Evolutionary conservation across 148 eudicot species (phyloP).

Genomic region (Diospyros lotus): DNA sequence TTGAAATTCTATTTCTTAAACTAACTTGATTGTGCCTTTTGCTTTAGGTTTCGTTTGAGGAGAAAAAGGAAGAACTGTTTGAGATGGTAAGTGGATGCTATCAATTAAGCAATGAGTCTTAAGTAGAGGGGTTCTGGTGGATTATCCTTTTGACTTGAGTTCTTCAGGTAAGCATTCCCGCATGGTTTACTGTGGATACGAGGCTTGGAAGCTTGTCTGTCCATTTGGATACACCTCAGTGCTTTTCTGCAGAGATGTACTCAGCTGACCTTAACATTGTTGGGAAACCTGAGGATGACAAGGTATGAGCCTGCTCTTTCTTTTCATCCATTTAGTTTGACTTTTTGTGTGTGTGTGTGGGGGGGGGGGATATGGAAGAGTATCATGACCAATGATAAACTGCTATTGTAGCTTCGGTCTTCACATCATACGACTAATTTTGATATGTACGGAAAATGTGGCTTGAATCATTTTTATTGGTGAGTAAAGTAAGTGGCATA

Average conservation of each 20-base stretch:
- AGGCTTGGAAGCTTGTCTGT: constrained; percentile 94
- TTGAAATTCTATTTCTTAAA: background rate
- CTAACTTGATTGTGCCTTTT: constrained; percentile 10
- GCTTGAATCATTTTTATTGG: background rate
- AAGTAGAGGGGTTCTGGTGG: background rate
- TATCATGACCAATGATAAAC: background rate
- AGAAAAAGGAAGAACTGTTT: constrained; percentile 81
- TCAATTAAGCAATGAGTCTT: background rate
- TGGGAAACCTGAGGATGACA: constrained; percentile 95
- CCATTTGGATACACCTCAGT: constrained; percentile 93
- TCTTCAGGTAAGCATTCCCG: constrained; percentile 85
- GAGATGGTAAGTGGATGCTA: constrained; percentile 69
- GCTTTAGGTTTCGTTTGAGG: constrained; percentile 74
- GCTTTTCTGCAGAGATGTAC: constrained; percentile 99
- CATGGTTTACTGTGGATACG: constrained; percentile 91
- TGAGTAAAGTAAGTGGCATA: too few relatives aligned
- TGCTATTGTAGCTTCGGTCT: background rate
- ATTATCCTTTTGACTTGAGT: constrained; percentile 15
- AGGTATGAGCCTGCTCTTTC: constrained; percentile 37
- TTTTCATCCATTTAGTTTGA: background rate
- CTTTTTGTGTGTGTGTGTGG: too few relatives aligned
- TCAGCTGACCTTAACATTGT: constrained; percentile 76
- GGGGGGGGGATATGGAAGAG: background rate
- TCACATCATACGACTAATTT: background rate
- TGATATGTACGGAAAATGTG: background rate